phyloP scores from a whole-genome alignment of 305 asterid species.

The Stenogyne calaminthoides region DNA sequence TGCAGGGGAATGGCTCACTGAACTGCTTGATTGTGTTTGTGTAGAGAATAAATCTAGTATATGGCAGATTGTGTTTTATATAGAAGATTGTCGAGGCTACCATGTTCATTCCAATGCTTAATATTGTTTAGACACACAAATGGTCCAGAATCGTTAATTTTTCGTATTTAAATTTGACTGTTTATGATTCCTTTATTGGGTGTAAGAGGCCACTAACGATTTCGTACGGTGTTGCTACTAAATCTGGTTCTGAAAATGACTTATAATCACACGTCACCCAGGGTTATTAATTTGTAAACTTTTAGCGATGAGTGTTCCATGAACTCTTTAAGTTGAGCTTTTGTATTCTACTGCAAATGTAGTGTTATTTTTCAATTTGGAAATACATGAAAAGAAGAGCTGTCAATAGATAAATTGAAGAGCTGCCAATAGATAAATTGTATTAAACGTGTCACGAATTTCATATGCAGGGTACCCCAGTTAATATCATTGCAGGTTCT shows the following conservation, averaged over 20 bases:
- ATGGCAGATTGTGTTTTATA: background rate
- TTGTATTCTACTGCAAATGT: background rate
- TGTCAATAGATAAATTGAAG: background rate
- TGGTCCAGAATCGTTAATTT: background rate
- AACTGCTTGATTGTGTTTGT: constrained; percentile 4
- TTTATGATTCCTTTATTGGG: background rate
- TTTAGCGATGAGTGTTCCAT: background rate
- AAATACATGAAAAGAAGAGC: background rate
- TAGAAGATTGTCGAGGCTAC: background rate
- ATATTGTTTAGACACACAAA: background rate
- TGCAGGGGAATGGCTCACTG: background rate
- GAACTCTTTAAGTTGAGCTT: constrained; percentile 5
- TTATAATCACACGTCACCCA: background rate
- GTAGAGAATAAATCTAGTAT: background rate
- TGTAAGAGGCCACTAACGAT: background rate
- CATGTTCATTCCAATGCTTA: background rate
- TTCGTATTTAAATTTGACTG: background rate
- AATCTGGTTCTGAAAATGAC: constrained; percentile 9
- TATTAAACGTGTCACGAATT: constrained; percentile 8
- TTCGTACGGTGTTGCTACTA: background rate
- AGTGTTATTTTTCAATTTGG: constrained; percentile 17
- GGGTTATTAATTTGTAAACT: constrained; percentile 1
- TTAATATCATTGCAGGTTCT: constrained; percentile 71
- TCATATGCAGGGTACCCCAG: constrained; percentile 69
- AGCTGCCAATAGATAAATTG: background rate